phyloP scores from a whole-genome alignment of 495 filamentous ascomycete species.

The Aspergillus affinis region DNA sequence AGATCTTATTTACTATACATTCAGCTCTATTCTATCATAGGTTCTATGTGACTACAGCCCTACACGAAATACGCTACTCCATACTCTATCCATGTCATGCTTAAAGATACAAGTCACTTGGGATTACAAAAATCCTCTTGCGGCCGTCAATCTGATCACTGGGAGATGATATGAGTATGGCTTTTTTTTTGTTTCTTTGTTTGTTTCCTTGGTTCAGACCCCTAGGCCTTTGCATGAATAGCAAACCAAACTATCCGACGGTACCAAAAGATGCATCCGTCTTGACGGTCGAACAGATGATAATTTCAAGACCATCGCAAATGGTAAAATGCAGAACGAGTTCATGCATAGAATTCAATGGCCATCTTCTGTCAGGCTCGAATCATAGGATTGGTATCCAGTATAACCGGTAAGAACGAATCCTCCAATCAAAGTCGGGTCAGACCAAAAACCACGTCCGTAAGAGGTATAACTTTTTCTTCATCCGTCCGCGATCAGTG shows the following conservation, averaged over 20 bases:
- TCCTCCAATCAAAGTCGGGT: constrained; percentile 9
- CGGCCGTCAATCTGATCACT: not conserved
- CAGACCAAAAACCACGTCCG: constrained; percentile 14
- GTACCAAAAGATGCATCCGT: not conserved
- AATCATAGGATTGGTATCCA: constrained; percentile 14
- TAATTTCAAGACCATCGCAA: not conserved
- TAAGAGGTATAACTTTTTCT: constrained; percentile 14
- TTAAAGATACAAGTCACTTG: not conserved
- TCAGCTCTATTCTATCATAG: not conserved
- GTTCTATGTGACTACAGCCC: not conserved
- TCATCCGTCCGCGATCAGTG: constrained; percentile 18
- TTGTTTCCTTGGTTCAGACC: constrained; percentile 1
- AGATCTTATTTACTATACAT: too few relatives aligned
- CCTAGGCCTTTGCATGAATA: not conserved
- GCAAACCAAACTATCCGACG: constrained; percentile 1
- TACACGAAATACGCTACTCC: not conserved
- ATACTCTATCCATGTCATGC: not conserved
- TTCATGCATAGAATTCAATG: constrained; percentile 5
- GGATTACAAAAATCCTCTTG: not conserved
- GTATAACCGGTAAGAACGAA: constrained; percentile 9
- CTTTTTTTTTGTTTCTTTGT: constrained; percentile 2
- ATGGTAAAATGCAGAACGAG: not conserved
- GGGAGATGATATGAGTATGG: constrained; percentile 1
- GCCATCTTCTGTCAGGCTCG: constrained; percentile 1
- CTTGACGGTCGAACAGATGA: constrained; percentile 1